Base-by-base conservation (phyloP, 176 grass and related monocot species). In the Pharus latifolius region DNA sequence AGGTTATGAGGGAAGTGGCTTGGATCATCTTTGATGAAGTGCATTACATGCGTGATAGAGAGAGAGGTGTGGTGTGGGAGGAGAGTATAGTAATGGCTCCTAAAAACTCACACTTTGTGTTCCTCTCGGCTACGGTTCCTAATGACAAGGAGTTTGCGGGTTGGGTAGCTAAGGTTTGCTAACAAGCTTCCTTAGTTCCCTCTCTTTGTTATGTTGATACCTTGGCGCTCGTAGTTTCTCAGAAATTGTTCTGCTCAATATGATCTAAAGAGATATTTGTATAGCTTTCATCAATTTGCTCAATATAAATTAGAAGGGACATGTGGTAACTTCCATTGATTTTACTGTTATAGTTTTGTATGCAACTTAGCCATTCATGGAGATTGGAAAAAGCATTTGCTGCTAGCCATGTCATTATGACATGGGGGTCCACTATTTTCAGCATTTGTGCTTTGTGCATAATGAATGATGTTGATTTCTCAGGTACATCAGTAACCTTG, bases 21-120 rank as follows among this genome's bases (percentile, higher is more conserved):
- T n/a, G n/a, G n/a, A n/a, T n/a, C n/a, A n/a, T n/a, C n/a, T n/a
- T n/a, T n/a, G n/a, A n/a, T n/a, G n/a, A n/a, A n/a, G n/a, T n/a
- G n/a, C n/a, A n/a, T n/a, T n/a, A n/a, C n/a, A n/a, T n/a, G n/a
- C n/a, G n/a, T n/a, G n/a, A n/a, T n/a, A n/a, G n/a, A n/a, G n/a
- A n/a, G n/a, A n/a, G n/a, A n/a, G n/a, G 83, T 49, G 83, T 86
- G 12, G 83, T 86, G 28, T 86, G 83, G 83, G 83, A 86, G 62
- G 83, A 86, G 55, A 86, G 83, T 37, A 86, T 86, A 47, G 83
- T 86, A 24, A 86, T 86, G 83, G 83, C 83, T 60, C 83, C 83
- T 76, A 81, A 81, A 34, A 80, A 79, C 48, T 86, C 83, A 18
- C 61, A 56, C 28, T 86, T 86, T 56, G 83, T 86, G 0, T 81